A percentile compares a stretch with the other conserved stretches of the same genome.
These are phyloP conservation scores for Rhexocercosporidium sp. DNA, from an alignment of 2,329 filamentous ascomycete genomes.

Conservation along the genomic window DNA sequence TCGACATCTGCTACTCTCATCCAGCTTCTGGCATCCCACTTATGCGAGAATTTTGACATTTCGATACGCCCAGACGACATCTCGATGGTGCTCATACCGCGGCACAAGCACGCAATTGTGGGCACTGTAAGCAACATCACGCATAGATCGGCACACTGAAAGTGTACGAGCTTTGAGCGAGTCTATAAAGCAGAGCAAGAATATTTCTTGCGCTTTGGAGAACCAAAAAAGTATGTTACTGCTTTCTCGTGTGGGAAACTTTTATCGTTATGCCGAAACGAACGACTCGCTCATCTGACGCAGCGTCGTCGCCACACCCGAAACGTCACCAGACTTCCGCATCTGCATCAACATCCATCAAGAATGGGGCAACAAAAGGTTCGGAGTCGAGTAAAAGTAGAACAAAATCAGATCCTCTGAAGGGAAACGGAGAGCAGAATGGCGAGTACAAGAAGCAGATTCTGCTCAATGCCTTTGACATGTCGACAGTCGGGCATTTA, in stretches of 20 bases:
- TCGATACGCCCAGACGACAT: neutral
- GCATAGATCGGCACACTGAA: neutral
- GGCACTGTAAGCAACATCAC: neutral
- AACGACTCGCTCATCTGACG: constrained; percentile 5
- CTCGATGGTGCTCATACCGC: constrained; percentile 21
- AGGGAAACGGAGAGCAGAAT: constrained; percentile 5
- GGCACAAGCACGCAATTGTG: constrained; percentile 29
- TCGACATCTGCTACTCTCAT: neutral
- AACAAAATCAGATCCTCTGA: neutral
- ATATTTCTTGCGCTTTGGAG: neutral
- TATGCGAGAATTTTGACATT: neutral
- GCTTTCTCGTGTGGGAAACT: too few species aligned
- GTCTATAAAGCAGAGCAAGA: neutral
- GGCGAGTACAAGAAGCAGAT: constrained; percentile 50
- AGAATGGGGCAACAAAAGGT: neutral
- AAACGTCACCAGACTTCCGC: constrained; percentile 2
- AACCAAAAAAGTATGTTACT: too few species aligned
- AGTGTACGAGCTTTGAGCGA: neutral
- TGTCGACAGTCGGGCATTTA: constrained; percentile 68
- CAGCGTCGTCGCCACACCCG: neutral
- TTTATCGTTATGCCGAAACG: constrained; percentile 7
- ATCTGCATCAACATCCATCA: neutral
- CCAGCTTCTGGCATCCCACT: neutral
- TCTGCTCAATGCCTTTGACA: constrained; percentile 68
- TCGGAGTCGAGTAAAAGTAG: too few species aligned